Conservation (phyloP, 208 protist species). For the Tetramitus jugosus region DNA sequence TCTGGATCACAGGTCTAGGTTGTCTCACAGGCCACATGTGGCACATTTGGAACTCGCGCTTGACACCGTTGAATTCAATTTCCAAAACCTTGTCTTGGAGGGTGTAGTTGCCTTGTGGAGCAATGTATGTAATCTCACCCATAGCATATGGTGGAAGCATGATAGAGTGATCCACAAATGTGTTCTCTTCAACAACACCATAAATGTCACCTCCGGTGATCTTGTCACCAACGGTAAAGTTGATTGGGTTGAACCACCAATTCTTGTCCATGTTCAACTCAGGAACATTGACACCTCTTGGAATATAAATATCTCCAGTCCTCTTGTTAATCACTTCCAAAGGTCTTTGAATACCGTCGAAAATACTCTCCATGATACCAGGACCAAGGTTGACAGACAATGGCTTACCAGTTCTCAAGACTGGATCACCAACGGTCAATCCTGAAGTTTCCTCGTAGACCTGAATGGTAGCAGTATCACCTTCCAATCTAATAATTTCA, state of each 20-base stretch:
- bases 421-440: constrained; percentile 97
- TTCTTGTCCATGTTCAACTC: constrained; percentile 77
- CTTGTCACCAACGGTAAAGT: constrained; percentile 85
- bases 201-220: constrained; percentile 93
- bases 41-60: constrained; percentile 76
- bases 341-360: constrained; percentile 99
- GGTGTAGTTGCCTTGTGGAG: constrained; percentile 81
- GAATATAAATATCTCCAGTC: constrained; percentile 95
- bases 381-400: constrained; percentile 99
- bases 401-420: constrained; percentile 95
- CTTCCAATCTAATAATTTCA: constrained; percentile 99
- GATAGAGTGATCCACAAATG: constrained; percentile 91
- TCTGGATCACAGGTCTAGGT: constrained; percentile 81
- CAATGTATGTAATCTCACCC: constrained; percentile 84
- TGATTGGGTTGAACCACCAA: constrained; percentile 88
- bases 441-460: constrained; percentile 99
- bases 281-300: constrained; percentile 91
- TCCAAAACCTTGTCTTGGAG: constrained; percentile 79
- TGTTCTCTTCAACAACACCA: constrained; percentile 91
- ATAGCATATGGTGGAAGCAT: constrained; percentile 85
- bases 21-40: constrained; percentile 95
- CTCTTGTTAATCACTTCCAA: constrained; percentile 64
- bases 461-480: constrained; percentile 98
- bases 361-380: constrained; percentile 97
- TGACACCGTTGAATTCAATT: constrained; percentile 65